phyloP scores from a whole-genome alignment of 2,329 filamentous ascomycete species.

The Metarhizium sp. region DNA sequence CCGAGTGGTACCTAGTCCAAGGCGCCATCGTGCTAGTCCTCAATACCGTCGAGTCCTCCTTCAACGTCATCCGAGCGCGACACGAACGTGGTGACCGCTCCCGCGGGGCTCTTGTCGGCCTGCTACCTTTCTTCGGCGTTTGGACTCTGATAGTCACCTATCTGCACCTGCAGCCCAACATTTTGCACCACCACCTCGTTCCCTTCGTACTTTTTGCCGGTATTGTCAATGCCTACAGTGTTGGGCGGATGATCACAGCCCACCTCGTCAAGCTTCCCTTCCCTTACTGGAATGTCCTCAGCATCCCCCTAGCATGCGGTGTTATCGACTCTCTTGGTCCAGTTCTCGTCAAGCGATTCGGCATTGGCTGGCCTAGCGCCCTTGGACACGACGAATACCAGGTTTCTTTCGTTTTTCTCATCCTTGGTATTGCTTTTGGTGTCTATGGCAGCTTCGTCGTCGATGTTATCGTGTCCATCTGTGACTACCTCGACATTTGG shows the following conservation, averaged over 20 bases:
- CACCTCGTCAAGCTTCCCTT: conserved; percentile 83
- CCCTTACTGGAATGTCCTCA: conserved; percentile 82
- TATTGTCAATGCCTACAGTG: conserved; percentile 86
- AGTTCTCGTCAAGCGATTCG: conserved; percentile 44
- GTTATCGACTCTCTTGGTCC: conserved; percentile 77
- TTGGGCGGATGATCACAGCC: conserved; percentile 91
- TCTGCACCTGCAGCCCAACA: conserved; percentile 73
- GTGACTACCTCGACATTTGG: conserved; percentile 97
- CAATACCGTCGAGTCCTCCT: conserved; percentile 72
- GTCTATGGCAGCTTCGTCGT: conserved; percentile 98
- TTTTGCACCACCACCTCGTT: conserved; percentile 73
- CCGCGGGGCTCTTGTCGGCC: conserved; percentile 68
- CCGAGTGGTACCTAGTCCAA: conserved; percentile 87
- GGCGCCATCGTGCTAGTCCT: conserved; percentile 71
- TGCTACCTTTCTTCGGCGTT: conserved; percentile 68
- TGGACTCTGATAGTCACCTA: conserved; percentile 75
- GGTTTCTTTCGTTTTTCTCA: conserved; percentile 82
- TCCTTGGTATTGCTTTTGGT: conserved; percentile 73
- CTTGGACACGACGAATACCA: conserved; percentile 75
- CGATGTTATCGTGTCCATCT: conserved; percentile 95
- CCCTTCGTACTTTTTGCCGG: conserved; percentile 86
- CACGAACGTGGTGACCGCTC: conserved; percentile 63
- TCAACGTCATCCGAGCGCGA: conserved; percentile 77
- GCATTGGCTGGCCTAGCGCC: conserved; percentile 67
- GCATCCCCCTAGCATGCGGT: conserved; percentile 66